Evolutionary conservation across 352 stramenopile genomes (phyloP).

Genomic region (Aphanomyces invadans): DNA sequence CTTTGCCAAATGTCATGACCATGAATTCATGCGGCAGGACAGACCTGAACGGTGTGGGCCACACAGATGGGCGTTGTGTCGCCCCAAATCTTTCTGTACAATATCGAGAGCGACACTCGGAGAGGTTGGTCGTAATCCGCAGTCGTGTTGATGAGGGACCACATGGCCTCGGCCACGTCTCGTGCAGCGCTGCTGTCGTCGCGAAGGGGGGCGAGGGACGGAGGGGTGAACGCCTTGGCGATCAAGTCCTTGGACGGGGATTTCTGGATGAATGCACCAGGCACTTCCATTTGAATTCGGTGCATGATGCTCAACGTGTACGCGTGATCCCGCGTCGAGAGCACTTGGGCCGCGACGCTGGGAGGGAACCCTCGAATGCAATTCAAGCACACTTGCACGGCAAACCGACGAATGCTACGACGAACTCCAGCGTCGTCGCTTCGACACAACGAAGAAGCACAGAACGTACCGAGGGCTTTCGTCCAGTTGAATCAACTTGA

Average conservation of each 20-base stretch:
- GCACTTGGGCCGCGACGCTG: slow-evolving; percentile 55
- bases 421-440: too few species aligned
- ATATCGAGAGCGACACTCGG: slow-evolving; percentile 60
- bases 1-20: slow-evolving; percentile 2
- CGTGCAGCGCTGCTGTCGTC: slow-evolving; percentile 69
- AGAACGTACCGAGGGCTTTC: slow-evolving; percentile 47
- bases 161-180: slow-evolving; percentile 54
- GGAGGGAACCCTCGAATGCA: slow-evolving; percentile 72
- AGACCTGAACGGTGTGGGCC: slow-evolving; percentile 60
- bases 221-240: slow-evolving; percentile 47
- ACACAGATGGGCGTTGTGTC: slow-evolving; percentile 73
- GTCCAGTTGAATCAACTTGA: slow-evolving; percentile 50
- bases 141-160: slow-evolving; percentile 64
- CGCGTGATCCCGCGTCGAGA: slow-evolving; percentile 75
- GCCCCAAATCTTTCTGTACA: slow-evolving; percentile 76
- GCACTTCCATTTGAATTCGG: slow-evolving; percentile 72
- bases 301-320: slow-evolving; percentile 69
- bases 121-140: slow-evolving; percentile 59
- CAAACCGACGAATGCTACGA: slow-evolving; percentile 57
- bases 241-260: slow-evolving; percentile 72
- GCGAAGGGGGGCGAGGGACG: slow-evolving; percentile 51
- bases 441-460: background rate
- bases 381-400: slow-evolving; percentile 71
- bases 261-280: slow-evolving; percentile 58
- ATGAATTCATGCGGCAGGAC: slow-evolving; percentile 10